phyloP scores from a whole-genome alignment of 2,329 filamentous ascomycete species.

The Pseudogymnoascus sp. region DNA sequence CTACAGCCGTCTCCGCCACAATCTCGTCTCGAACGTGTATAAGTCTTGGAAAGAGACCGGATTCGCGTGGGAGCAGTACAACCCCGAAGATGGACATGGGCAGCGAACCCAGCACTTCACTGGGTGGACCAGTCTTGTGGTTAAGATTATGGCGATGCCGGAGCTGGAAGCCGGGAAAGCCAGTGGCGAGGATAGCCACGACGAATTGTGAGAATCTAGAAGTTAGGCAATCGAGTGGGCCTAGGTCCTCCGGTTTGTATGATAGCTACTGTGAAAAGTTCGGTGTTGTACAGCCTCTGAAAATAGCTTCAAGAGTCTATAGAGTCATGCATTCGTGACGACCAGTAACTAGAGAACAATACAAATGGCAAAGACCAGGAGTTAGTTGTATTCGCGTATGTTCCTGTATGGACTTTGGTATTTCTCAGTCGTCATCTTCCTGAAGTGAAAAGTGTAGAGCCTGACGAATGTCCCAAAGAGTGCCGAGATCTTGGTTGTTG shows the following conservation, averaged over 20 bases:
- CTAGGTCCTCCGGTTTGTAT: background rate
- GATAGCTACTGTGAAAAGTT: background rate
- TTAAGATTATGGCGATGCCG: constrained; percentile 95
- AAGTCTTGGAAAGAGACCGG: constrained; percentile 82
- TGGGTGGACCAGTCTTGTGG: constrained; percentile 96
- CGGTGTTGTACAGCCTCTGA: background rate
- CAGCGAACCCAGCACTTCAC: constrained; percentile 97
- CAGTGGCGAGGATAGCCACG: constrained; percentile 13
- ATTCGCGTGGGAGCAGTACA: constrained; percentile 98
- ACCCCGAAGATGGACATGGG: constrained; percentile 84
- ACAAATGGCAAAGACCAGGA: background rate
- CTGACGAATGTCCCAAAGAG: constrained; percentile 14
- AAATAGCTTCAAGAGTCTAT: background rate
- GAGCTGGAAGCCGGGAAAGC: constrained; percentile 34
- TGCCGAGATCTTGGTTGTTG: constrained; percentile 9
- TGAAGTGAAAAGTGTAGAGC: constrained; percentile 6
- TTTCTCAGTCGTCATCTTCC: constrained; percentile 16
- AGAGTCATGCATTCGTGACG: background rate
- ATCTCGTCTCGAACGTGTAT: constrained; percentile 83
- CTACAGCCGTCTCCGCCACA: constrained; percentile 69
- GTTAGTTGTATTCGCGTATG: background rate
- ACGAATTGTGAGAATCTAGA: constrained; percentile 18
- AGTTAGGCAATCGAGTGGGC: background rate
- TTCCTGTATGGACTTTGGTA: background rate
- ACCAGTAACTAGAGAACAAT: background rate